Percentiles rank a stretch among this genome's conserved stretches.
These are phyloP conservation scores for sweet orange (Citrus sinensis) DNA, from an alignment of 345 rosid genomes.

Conservation along the genomic window DVS_A1.0 CM039167.1:22551501-22552000, in stretches of 20 bases:
- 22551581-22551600: constrained; percentile 12
- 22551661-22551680: constrained; percentile 59
- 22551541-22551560: neutral
- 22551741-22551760: constrained; percentile 51
- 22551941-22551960: neutral
- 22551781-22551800: constrained; percentile 74
- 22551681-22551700: neutral
- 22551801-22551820: constrained; percentile 83
- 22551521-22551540: neutral
- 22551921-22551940: neutral
- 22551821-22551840: constrained; percentile 57
- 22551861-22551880: neutral
- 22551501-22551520: neutral
- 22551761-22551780: constrained; percentile 65
- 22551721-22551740: constrained; percentile 36
- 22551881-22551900: neutral
- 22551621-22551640: constrained; percentile 68
- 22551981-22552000: neutral
- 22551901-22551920: neutral
- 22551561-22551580: neutral
- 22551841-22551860: neutral
- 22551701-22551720: constrained; percentile 11
- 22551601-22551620: constrained; percentile 58
- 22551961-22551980: neutral
- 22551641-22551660: constrained; percentile 89